A percentile compares a stretch with the other conserved stretches of the same genome.
Evolutionary conservation across 108 stramenopile species (phyloP).

Genomic region (Cyclostephanos invisitatus): DNA sequence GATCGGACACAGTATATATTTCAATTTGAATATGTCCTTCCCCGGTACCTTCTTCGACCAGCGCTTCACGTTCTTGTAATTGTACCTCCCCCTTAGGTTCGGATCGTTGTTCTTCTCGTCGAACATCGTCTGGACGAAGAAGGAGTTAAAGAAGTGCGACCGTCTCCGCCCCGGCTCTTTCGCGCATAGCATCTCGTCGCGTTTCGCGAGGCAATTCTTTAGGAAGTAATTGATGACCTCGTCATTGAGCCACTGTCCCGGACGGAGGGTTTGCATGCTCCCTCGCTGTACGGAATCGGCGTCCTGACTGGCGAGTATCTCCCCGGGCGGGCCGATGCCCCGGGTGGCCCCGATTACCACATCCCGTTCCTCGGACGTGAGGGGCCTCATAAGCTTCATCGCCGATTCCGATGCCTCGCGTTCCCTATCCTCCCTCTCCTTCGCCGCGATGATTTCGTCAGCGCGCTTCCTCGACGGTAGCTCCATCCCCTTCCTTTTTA

Average conservation of each 20-base stretch:
- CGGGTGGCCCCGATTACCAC: constrained; percentile 59
- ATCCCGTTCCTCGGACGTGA: constrained; percentile 62
- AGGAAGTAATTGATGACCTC: constrained; percentile 97
- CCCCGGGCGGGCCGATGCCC: constrained; percentile 50
- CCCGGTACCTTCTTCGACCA: constrained; percentile 93
- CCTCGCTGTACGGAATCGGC: constrained; percentile 71
- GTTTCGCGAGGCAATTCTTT: constrained; percentile 70
- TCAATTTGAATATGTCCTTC: constrained; percentile 89
- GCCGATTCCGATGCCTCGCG: constrained; percentile 63
- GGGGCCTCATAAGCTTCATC: constrained; percentile 58
- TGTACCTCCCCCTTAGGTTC: constrained; percentile 67
- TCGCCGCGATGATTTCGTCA: constrained; percentile 19
- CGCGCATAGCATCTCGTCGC: constrained; percentile 77
- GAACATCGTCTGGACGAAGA: constrained; percentile 92
- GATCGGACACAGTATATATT: constrained; percentile 91
- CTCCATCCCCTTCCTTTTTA: constrained; percentile 10
- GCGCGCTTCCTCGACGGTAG: background rate
- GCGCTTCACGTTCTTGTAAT: constrained; percentile 89
- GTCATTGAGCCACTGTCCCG: constrained; percentile 93
- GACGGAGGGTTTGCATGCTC: constrained; percentile 68
- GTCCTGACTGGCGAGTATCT: constrained; percentile 62
- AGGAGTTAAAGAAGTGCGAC: constrained; percentile 93
- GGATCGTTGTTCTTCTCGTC: constrained; percentile 67
- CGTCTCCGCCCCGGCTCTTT: constrained; percentile 60
- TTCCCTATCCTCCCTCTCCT: constrained; percentile 35